Evolutionary conservation across 805 yeast species (phyloP), one percentile per base, ranked within the genome.

Genomic region (Hanseniaspora meyeri): DNA sequence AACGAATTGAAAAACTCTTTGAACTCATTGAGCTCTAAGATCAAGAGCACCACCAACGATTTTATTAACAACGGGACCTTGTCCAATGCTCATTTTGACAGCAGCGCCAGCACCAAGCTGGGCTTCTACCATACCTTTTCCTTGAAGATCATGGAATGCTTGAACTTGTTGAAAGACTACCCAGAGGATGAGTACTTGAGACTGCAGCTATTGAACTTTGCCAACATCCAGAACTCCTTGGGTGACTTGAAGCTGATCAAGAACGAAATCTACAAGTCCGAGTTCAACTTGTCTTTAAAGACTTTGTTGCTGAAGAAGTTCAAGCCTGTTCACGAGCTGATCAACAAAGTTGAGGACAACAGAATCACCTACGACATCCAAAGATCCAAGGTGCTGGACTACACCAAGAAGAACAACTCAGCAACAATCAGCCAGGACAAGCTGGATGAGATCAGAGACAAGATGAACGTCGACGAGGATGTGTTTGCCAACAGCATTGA

Each of bases 401-500:
- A 73, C 63, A 65, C 68, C 50, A 81, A 81, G 37, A 69, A 66
- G 61, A 38, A 53, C 47, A 53, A 53, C 51, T 53, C 57, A 6
- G 31, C 57, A 12, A 39, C 51, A 12, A 53, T 53, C 14, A 38
- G 38, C 32, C 83, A 85, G 24, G 83, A 78, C 62, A 81, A 81
- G 69, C 84, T 83, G 65, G 87, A 90, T 17, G 81, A 81, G 51
- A 77, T 84, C 59, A 76, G 90, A 64, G 85, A 82, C 51, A 78
- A 81, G 60, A 82, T 87, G 77, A 95, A 87, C 70, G 79, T 82
- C 59, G 81, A 87, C 52, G 96, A 87, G 72, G 96, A 87, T 65
- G 90, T 85, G 65, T 87, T 87, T 68, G 95, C 93, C 49, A 87
- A 85, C 62, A 84, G 90, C 27, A 88, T 88, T 38, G 95, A 87